These are phyloP conservation scores for Calonectria pseudoreteaudii DNA, from an alignment of 2,329 filamentous ascomycete species.

Conservation along the genomic window DNA sequence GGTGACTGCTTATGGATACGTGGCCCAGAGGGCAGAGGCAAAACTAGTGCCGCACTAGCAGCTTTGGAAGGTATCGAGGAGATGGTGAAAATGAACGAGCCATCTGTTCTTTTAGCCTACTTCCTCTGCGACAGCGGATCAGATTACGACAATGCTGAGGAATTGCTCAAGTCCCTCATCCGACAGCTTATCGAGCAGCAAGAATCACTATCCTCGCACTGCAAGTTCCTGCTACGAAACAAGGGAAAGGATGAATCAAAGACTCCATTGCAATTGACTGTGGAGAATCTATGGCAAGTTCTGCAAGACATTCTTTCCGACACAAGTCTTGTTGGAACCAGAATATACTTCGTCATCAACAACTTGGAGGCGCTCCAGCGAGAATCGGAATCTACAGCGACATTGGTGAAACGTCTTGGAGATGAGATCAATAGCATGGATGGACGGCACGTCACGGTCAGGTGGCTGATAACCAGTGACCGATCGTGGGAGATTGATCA, in stretches of 20 bases:
- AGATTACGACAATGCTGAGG: slow-evolving; percentile 55
- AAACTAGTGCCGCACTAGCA: slow-evolving; percentile 54
- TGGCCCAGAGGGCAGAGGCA: slow-evolving; percentile 56
- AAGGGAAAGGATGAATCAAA: slow-evolving; percentile 22
- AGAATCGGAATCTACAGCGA: slow-evolving; percentile 38
- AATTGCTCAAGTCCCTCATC: slow-evolving; percentile 54
- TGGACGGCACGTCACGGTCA: slow-evolving; percentile 27
- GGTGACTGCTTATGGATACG: slow-evolving; percentile 54
- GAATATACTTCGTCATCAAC: slow-evolving; percentile 55
- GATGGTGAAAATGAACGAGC: slow-evolving; percentile 37
- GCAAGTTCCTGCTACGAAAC: slow-evolving; percentile 48
- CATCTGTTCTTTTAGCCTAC: slow-evolving; percentile 48
- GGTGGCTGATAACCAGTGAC: slow-evolving; percentile 56
- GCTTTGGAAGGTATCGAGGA: slow-evolving; percentile 51
- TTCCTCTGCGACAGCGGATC: slow-evolving; percentile 54
- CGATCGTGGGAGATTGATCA: slow-evolving; percentile 23
- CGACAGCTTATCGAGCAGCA: slow-evolving; percentile 53
- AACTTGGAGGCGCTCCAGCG: slow-evolving; percentile 54
- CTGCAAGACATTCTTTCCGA: slow-evolving; percentile 57
- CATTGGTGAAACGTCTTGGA: slow-evolving; percentile 16
- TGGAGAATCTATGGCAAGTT: slow-evolving; percentile 51
- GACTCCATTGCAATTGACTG: slow-evolving; percentile 20
- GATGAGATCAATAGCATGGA: slow-evolving; percentile 20
- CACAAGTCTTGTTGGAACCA: slow-evolving; percentile 20
- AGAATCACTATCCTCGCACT: slow-evolving; percentile 48